These are phyloP conservation scores for Coccinonectria pachysandricola DNA, from an alignment of 2,329 filamentous ascomycete species.

Conservation along the genomic window DNA sequence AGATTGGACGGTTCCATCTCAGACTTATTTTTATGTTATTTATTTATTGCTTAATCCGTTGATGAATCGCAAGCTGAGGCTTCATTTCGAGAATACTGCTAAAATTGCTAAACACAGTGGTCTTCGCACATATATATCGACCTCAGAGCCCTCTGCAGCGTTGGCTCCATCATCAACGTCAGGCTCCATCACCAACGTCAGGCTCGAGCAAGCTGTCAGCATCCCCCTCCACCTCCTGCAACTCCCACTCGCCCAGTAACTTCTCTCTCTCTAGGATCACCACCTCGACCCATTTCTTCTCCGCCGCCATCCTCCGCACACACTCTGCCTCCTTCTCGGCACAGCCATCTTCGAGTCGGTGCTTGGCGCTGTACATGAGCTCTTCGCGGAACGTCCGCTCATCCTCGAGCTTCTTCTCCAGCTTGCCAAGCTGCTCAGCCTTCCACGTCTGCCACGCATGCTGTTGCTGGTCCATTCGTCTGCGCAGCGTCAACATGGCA, in stretches of 20 bases:
- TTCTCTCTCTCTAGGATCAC: constrained; percentile 33
- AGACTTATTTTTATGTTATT: not conserved
- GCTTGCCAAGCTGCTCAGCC: constrained; percentile 28
- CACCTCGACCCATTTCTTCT: constrained; percentile 37
- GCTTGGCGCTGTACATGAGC: constrained; percentile 30
- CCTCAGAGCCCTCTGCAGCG: constrained; percentile 5
- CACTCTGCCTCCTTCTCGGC: constrained; percentile 23
- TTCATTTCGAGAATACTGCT: not conserved
- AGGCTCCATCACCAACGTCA: too few species aligned
- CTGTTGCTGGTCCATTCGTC: constrained; percentile 31
- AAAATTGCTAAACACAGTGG: not conserved
- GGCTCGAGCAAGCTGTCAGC: constrained; percentile 23
- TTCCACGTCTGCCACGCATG: constrained; percentile 31
- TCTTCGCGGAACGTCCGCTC: constrained; percentile 30
- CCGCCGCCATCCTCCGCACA: constrained; percentile 26
- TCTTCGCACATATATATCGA: too few species aligned
- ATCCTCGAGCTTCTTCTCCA: constrained; percentile 27
- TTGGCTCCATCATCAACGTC: constrained; percentile 10
- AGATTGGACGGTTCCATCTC: not conserved
- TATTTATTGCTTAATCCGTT: not conserved
- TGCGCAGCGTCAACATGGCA: constrained; percentile 25
- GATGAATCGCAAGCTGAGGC: not conserved
- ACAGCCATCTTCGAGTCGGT: constrained; percentile 19
- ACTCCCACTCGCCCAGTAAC: constrained; percentile 32
- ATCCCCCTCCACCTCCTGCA: constrained; percentile 32